Conservation (phyloP, 2,329 filamentous ascomycete species). For the Paecilomyces formosus region DNA sequence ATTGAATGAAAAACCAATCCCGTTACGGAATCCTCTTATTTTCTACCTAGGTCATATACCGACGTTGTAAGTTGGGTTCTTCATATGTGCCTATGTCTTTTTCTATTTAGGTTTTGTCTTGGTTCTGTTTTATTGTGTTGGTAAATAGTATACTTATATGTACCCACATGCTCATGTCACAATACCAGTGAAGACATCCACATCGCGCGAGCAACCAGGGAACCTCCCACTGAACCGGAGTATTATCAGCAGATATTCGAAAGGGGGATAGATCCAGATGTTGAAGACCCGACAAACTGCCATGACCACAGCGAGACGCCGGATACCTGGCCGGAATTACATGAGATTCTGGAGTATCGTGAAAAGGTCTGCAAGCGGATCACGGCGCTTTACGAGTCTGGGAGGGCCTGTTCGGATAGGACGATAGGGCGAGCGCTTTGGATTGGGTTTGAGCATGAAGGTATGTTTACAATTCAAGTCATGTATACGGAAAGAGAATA, state of each 20-base stretch:
- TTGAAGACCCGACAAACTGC: neutral
- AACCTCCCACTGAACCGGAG: neutral
- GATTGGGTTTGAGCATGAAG: neutral
- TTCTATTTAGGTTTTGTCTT: neutral
- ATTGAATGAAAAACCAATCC: neutral
- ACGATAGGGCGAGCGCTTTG: neutral
- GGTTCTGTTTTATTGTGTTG: neutral
- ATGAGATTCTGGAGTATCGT: neutral
- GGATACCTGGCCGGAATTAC: neutral
- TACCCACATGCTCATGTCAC: neutral
- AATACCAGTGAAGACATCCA: neutral
- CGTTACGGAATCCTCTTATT: neutral
- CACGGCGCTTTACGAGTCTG: neutral
- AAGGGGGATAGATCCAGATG: neutral
- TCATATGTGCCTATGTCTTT: too few relatives aligned
- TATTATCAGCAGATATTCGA: neutral
- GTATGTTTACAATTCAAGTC: neutral
- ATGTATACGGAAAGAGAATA: too few relatives aligned
- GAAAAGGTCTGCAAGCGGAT: neutral
- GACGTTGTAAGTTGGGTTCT: neutral
- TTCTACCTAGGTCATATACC: neutral
- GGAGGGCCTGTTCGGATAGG: neutral
- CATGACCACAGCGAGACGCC: neutral
- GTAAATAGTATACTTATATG: neutral
- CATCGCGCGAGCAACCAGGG: neutral